Percentiles rank a stretch among this genome's conserved stretches.
phyloP scores from a whole-genome alignment of 106 monocot genomes.

The Dendrobium chrysotoxum region DNA sequence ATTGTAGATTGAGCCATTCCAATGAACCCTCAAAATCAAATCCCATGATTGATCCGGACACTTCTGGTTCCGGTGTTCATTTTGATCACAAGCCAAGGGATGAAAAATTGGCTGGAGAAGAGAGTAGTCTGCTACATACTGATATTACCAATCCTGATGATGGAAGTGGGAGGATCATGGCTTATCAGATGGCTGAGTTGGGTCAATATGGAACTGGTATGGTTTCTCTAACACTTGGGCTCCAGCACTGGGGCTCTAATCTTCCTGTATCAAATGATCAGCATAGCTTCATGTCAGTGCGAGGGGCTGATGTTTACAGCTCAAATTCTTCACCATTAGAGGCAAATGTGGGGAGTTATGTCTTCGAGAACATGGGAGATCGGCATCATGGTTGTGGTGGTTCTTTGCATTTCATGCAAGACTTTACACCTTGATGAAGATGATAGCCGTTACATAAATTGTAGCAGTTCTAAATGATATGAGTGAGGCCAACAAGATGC shows the following conservation, averaged over 20 bases:
- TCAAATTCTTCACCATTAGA: background rate
- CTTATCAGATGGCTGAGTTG: constrained; percentile 7
- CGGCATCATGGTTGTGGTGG: background rate
- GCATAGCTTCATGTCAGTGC: background rate
- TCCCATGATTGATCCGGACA: background rate
- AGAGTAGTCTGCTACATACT: background rate
- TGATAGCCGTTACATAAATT: background rate
- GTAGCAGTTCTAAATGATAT: background rate
- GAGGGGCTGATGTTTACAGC: background rate
- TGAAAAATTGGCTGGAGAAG: background rate
- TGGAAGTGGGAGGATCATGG: constrained; percentile 10
- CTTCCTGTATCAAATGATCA: background rate
- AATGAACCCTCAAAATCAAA: constrained; percentile 3
- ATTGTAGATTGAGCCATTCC: background rate
- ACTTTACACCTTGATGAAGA: background rate
- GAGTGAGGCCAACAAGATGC: background rate
- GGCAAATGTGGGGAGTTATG: background rate
- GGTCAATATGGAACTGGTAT: constrained; percentile 4
- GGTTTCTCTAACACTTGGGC: constrained; percentile 7
- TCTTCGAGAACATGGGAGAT: background rate
- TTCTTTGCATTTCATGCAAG: constrained; percentile 11
- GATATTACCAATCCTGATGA: background rate
- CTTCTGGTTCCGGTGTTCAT: background rate
- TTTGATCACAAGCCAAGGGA: background rate
- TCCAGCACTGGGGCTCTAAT: background rate